Evolutionary conservation across 2,329 filamentous ascomycete species (phyloP), one percentile per base, ranked within the genome.

Genomic region (Colletotrichum costaricense): DNA sequence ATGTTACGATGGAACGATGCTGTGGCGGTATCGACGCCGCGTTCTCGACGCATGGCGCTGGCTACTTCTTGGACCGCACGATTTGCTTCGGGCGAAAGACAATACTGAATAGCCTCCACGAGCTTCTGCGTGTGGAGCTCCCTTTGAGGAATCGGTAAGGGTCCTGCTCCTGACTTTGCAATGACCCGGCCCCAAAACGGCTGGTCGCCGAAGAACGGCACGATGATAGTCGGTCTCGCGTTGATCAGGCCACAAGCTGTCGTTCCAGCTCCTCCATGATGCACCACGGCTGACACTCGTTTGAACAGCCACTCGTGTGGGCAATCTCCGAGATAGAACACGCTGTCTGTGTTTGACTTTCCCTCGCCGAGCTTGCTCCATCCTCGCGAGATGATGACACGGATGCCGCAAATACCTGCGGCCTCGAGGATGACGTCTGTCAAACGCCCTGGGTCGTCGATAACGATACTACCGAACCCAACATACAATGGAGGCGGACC

Each of bases 231-330:
- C 0, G 89, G 88, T 22, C 83, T 80, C 0, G 85, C 88, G 59
- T 87, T 83, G 3, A 82, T 78, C 5, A 91, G 83, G 1, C 89
- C 88, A 49, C 85, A 86, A 1, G 89, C 88, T 3, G 89, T 90
- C 0, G 88, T 91, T 4, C 89, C 89, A 16, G 89, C 89, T 8
- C 89, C 89, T 24, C 89, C 89, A 65, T 91, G 89, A 72, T 91
- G 89, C 0, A 91, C 84, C 0, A 91, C 89, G 16, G 84, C 85
- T 0, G 86, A 83, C 2, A 91, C 88, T 19, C 85, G 83, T 72
- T 88, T 84, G 74, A 91, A 91, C 0, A 91, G 81, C 89, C 89
- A 91, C 70, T 90, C 78, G 66, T 90, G 88, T 1, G 88, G 89
- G 66, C 85, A 87, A 73, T 91, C 88, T 4, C 84, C 88, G 5